Evolutionary conservation across 148 eudicot genomes (phyloP), one percentile per base, ranked within the genome.

Genomic region (Chenopodium suecicum): DNA sequence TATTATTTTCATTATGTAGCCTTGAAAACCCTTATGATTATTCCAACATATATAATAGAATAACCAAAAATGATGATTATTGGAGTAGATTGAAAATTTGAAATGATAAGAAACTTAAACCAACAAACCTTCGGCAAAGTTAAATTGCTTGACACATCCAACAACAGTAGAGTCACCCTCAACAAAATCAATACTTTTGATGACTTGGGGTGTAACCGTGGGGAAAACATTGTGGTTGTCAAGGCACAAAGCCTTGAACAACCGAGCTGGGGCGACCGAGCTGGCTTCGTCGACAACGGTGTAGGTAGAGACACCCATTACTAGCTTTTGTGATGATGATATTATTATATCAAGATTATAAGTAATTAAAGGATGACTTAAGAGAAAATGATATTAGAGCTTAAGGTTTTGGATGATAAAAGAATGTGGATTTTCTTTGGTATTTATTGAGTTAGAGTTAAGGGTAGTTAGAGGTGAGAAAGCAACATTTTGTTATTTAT

Each of bases 181-280:
- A 23, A 77, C 29, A 70, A 82, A 11, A 7, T 77, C 73, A 3
- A 77, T 13, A 31, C 84, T 82, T 34, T 77, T 62, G 47, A 82
- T 29, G 19, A 17, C 16, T 11, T 82, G 77, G 3, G 77, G 84
- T 60, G 63, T 29, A 14, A 74, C 72, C 10, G 60, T 72, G 4
- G 81, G 71, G 0, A 70, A 29, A 47, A 62, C 34, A 47, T 70
- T 77, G 62, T 82, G 81, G 73, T 78, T 77, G 47, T 82, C 84
- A 13, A 82, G 46, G 72, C 77, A 77, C 56, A 76, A n/a, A 58
- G 77, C 84, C 78, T 82, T 77, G 47, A 82, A 82, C 77, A 77
- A 63, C 37, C 84, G 31, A 19, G 76, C 54, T 23, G 84, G 81
- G 22, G 62, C 3, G 22, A 78, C 77, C 16, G 77, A 48, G 46